Conservation (phyloP, 192 early-diverging fungal genomes). For the Coemansia guatemalensis region DNA sequence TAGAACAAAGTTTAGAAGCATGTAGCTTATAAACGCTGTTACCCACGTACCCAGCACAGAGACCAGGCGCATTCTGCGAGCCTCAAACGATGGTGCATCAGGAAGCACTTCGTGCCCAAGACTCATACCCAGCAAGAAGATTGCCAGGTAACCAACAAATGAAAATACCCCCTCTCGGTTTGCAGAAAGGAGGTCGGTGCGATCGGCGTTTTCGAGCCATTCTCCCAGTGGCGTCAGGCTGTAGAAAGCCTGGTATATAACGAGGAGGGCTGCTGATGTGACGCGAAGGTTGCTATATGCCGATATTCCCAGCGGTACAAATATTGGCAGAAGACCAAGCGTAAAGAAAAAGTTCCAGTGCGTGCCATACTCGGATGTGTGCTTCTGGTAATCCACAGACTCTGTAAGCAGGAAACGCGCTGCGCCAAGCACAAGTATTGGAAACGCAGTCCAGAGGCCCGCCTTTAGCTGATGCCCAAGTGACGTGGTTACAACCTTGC, state of each 20-base stretch:
- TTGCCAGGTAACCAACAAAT: slow-evolving; percentile 79
- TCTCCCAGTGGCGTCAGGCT: slow-evolving; percentile 59
- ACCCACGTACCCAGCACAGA: slow-evolving; percentile 48
- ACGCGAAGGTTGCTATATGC: slow-evolving; percentile 59
- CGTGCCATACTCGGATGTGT: slow-evolving; percentile 91
- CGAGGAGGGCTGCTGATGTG: slow-evolving; percentile 52
- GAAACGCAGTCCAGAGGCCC: slow-evolving; percentile 56
- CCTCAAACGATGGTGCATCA: slow-evolving; percentile 42
- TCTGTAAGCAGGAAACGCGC: slow-evolving; percentile 69
- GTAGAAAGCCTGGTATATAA: slow-evolving; percentile 65
- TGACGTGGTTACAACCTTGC: slow-evolving; percentile 20
- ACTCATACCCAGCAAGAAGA: slow-evolving; percentile 77
- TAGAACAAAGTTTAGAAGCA: slow-evolving; percentile 54
- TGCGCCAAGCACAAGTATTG: slow-evolving; percentile 75
- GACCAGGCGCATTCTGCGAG: slow-evolving; percentile 51
- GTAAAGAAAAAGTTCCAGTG: slow-evolving; percentile 99
- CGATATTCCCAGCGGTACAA: slow-evolving; percentile 64
- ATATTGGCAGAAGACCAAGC: slow-evolving; percentile 78
- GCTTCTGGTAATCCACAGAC: slow-evolving; percentile 89
- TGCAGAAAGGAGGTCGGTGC: slow-evolving; percentile 69
- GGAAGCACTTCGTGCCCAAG: slow-evolving; percentile 65
- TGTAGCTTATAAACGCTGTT: slow-evolving; percentile 52
- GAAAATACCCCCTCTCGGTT: slow-evolving; percentile 92
- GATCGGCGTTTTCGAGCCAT: slow-evolving; percentile 75
- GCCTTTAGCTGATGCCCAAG: slow-evolving; percentile 52